Percentiles rank a stretch among this genome's conserved stretches.
Conservation (phyloP, 2,329 filamentous ascomycete genomes). For the Gnomoniopsis smithogilvyi region DNA sequence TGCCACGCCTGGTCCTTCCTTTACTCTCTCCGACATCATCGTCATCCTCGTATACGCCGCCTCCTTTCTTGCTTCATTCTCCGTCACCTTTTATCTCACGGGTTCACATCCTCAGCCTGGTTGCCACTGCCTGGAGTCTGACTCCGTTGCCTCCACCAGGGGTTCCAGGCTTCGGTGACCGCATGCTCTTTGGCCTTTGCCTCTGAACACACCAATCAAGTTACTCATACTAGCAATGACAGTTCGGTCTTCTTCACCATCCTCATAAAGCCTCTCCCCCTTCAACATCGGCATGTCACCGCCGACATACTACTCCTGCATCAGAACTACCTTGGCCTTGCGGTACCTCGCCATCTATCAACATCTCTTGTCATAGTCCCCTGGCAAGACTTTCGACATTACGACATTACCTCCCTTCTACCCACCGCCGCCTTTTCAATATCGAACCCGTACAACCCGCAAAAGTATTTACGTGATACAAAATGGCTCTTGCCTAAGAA, state of each 20-base stretch:
- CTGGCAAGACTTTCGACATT: background rate
- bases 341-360: conserved; percentile 9
- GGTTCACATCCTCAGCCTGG: conserved; percentile 6
- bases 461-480: conserved; percentile 15
- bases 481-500: conserved; percentile 14
- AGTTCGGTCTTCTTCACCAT: conserved; percentile 6
- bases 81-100: background rate
- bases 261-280: conserved; percentile 6
- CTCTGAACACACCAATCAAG: conserved; percentile 12
- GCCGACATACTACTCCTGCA: conserved; percentile 14
- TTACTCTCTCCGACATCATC: conserved; percentile 3
- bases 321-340: conserved; percentile 15
- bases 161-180: conserved; percentile 15
- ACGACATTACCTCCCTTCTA: background rate
- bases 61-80: background rate
- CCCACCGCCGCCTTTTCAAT: no score
- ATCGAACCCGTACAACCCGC: conserved; percentile 3
- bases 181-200: conserved; percentile 7
- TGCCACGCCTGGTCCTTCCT: conserved; percentile 4
- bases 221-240: conserved; percentile 18
- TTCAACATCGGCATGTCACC: conserved; percentile 14
- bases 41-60: conserved; percentile 6
- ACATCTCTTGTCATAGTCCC: background rate
- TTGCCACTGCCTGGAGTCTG: conserved; percentile 16
- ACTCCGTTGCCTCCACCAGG: conserved; percentile 4